phyloP scores from a whole-genome alignment of 2,329 filamentous ascomycete genomes.

The Nothophoma quercina region DNA sequence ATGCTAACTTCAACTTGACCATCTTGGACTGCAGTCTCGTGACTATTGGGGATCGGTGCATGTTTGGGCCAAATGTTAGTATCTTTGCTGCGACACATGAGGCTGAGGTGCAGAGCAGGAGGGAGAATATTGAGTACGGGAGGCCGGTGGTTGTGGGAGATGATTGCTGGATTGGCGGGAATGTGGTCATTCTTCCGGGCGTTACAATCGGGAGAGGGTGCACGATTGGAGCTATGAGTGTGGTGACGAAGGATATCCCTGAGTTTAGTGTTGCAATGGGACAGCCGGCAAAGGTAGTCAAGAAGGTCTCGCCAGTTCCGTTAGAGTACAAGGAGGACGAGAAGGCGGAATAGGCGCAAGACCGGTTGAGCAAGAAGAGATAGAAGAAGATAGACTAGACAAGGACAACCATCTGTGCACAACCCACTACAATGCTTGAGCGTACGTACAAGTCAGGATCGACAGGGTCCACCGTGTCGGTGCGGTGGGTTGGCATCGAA shows the following conservation, averaged over 20 bases:
- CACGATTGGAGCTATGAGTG: slow-evolving; percentile 80
- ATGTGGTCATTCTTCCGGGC: slow-evolving; percentile 70
- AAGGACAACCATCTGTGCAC: neutral
- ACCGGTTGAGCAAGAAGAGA: neutral
- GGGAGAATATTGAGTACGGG: slow-evolving; percentile 60
- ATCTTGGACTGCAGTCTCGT: slow-evolving; percentile 63
- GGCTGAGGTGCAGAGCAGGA: slow-evolving; percentile 56
- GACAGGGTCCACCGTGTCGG: neutral
- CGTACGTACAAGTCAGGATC: neutral
- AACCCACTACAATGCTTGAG: neutral
- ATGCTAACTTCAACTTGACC: slow-evolving; percentile 65
- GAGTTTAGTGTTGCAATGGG: slow-evolving; percentile 69
- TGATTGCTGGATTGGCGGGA: slow-evolving; percentile 57
- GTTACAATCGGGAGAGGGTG: slow-evolving; percentile 78
- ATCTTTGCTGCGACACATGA: slow-evolving; percentile 64
- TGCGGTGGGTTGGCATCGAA: too few species aligned
- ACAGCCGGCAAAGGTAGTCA: slow-evolving; percentile 69
- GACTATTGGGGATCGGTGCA: slow-evolving; percentile 60
- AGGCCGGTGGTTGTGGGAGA: slow-evolving; percentile 57
- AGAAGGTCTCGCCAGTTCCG: slow-evolving; percentile 33
- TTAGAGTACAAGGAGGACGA: slow-evolving; percentile 10
- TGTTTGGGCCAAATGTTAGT: slow-evolving; percentile 61
- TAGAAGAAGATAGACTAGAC: neutral
- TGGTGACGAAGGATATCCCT: slow-evolving; percentile 80
- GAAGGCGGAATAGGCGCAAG: neutral